Evolutionary conservation across 2,329 filamentous ascomycete genomes (phyloP).

Genomic region (Diaporthe sp.): DNA sequence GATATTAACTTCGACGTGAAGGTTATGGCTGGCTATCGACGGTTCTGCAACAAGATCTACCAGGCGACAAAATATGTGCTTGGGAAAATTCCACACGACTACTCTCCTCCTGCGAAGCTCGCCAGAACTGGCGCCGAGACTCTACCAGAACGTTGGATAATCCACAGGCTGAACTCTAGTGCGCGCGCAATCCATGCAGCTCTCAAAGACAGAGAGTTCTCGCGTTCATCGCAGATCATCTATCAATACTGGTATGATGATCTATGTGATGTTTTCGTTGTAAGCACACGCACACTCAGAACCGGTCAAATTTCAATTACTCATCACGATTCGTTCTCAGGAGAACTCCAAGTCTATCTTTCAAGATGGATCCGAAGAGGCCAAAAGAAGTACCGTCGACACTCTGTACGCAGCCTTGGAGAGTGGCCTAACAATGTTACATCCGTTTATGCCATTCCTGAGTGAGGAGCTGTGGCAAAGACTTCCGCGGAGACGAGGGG

Average conservation of each 20-base stretch:
- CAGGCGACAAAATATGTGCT: neutral
- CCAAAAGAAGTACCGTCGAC: neutral
- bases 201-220: neutral
- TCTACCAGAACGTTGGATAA: neutral
- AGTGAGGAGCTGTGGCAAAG: neutral
- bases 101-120: neutral
- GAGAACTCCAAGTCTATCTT: neutral
- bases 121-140: neutral
- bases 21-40: neutral
- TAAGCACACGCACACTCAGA: neutral
- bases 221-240: neutral
- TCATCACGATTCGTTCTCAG: neutral
- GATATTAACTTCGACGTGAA: neutral
- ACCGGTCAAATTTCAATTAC: neutral
- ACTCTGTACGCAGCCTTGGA: neutral
- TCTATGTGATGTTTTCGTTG: neutral
- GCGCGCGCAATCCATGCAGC: neutral
- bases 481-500: neutral
- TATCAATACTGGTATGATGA: neutral
- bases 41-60: conserved; percentile 3
- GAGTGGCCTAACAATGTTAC: neutral
- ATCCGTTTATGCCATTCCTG: neutral
- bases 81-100: neutral
- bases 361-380: neutral
- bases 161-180: neutral